Evolutionary conservation across 805 yeast species (phyloP), one percentile per base, ranked within the genome.

Genomic region (Danielia reshetovae): DNA sequence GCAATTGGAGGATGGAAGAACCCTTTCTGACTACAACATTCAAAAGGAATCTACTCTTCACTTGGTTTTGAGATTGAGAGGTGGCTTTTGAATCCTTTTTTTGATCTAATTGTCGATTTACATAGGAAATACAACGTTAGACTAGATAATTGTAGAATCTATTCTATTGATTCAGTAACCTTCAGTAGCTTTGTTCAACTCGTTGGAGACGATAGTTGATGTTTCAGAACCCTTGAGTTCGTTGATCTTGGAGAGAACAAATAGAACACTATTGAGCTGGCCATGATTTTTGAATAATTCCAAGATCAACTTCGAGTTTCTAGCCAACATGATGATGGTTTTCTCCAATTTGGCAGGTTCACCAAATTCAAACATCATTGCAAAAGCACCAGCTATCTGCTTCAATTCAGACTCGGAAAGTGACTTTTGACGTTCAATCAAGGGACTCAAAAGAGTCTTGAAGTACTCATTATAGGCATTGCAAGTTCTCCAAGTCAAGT

Each of bases 31-130:
- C 74, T 89, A 89, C 90, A 89, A 89, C 84, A 89, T 89, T 69
- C 96, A 88, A 75, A 89, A 89, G 78, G 97, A 89, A 74, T 87
- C 96, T 48, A 89, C 97, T 45, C 71, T 89, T 37, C 96, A 90
- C 72, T 81, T 90, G 75, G 97, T 90, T 51, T 76, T 90, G 53
- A 88, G 97, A 80, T 85, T 90, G 69, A 86, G 97, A 78, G 97
- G 97, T 77, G 96, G 96, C 75, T 56, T 57, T 60, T 68, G 67
- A 52, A 55, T 60, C 26, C 61, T 60, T 23, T 26, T 17, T 15
- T 19, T 19, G 22, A 19, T 13, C 31, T 22, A 17, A 27, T 26
- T 24, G 26, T 6, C 26, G 12, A 23, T 30, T 18, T 23, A 30
- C 24, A 27, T 27, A 16, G 21, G 5, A 13, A 8, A 12, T 7